Conservation (phyloP, 371 early-diverging fungal species). For the Syncephalis fuscata region DNA sequence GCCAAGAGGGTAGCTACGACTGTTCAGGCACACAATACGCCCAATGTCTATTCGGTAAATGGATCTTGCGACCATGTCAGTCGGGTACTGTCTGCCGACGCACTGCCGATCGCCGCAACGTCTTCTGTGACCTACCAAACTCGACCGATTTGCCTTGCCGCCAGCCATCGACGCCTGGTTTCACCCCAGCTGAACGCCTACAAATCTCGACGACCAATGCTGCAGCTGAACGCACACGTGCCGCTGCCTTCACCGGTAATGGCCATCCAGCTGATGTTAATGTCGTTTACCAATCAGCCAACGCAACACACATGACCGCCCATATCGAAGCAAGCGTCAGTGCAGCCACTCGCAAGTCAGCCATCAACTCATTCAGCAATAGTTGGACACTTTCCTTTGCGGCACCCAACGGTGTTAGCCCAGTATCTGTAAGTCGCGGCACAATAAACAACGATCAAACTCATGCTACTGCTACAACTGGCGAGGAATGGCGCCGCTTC, state of each 20-base stretch:
- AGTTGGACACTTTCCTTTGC: too few relatives aligned
- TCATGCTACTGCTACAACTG: neutral
- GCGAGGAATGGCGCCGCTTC: neutral
- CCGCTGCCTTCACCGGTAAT: neutral
- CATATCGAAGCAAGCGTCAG: neutral
- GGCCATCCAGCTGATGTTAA: too few relatives aligned
- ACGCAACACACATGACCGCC: neutral
- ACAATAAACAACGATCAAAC: neutral
- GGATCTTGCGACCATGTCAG: slow-evolving; percentile 1
- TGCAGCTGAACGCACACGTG: neutral
- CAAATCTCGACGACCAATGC: too few relatives aligned
- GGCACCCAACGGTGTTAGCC: too few relatives aligned
- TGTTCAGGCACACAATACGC: neutral
- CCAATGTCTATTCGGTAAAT: slow-evolving; percentile 1
- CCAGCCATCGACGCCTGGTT: too few relatives aligned
- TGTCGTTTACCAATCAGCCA: neutral
- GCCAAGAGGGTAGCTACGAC: neutral
- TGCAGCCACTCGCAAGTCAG: neutral
- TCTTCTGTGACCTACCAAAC: slow-evolving; percentile 2
- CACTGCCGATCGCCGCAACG: neutral
- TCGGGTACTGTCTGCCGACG: neutral
- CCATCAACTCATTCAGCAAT: neutral
- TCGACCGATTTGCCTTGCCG: too few relatives aligned
- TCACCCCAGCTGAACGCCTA: too few relatives aligned
- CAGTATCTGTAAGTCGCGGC: too few relatives aligned